Base-by-base conservation (phyloP, 192 early-diverging fungal species). In the Umbelopsis sp. region DNA sequence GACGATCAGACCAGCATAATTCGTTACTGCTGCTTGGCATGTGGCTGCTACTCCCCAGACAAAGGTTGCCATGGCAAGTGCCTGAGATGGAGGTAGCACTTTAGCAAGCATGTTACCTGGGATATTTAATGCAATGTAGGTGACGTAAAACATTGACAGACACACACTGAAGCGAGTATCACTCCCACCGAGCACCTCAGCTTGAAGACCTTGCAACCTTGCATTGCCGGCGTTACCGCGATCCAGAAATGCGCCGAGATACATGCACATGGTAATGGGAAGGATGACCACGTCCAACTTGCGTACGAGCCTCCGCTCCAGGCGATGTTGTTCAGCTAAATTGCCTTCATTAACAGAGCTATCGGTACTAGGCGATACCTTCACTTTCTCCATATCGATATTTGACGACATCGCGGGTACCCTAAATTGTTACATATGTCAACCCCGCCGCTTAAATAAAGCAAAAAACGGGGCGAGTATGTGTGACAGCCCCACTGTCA, bases 11-110 rank as follows among this genome's bases (percentile, higher is more conserved):
- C 76, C 80, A n/a, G 68, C 62, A 21, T 74, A 74, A 38, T 71
- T 70, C 3, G 32, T 75, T 12, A 77, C 77, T 32, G 79, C 83
- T 17, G 84, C 81, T 81, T 87, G 85, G n/a, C 75, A 67, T 29
- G 80, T 80, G 53, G 79, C 80, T 45, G 75, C 71, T 36, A 62
- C 56, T 6, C 87, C 85, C 85, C 87, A 89, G 43, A 44, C 43
- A 44, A 44, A 44, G 43, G 43, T 44, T 12, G 43, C 52, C n/a
- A 54, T 6, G 26, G 52, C n/a, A 21, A 54, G 26, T 7, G 52
- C 6, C 21, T 21, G 4, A 29, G 52, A 21, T 25, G 52, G 52
- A 8, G 52, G 52, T 21, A 54, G 52, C n/a, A 54, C n/a, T 29
- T 54, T 54, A 20, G 52, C 52, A 8, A 54, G n/a, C 52, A 54